Percentiles rank a stretch among this genome's conserved stretches.
Conservation (phyloP, 306 rosid species). For the Hylodesmum podocarpum region DNA sequence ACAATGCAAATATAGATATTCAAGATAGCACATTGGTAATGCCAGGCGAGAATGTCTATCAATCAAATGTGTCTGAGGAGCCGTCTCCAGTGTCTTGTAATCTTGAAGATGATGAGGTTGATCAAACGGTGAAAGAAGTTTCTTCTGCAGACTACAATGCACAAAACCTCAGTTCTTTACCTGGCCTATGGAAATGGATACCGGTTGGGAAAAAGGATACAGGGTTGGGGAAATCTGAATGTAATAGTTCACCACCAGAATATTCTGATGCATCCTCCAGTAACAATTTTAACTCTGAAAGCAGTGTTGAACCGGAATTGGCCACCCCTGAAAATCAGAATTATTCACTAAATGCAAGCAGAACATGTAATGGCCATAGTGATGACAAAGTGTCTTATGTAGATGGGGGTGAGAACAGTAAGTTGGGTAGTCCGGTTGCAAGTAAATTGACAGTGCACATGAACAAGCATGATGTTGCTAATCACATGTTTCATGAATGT, state of each 20-base stretch:
- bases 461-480: constrained; percentile 33
- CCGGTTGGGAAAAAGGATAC: constrained; percentile 58
- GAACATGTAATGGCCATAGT: constrained; percentile 19
- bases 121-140: constrained; percentile 48
- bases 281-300: constrained; percentile 34
- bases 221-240: constrained; percentile 38
- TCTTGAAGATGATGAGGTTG: constrained; percentile 41
- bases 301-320: constrained; percentile 32
- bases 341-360: constrained; percentile 29
- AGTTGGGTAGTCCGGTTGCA: constrained; percentile 19
- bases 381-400: constrained; percentile 18
- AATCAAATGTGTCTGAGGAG: constrained; percentile 40
- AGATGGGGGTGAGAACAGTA: constrained; percentile 29
- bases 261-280: constrained; percentile 39
- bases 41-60: constrained; percentile 29
- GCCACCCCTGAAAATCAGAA: constrained; percentile 37
- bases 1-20: constrained; percentile 36
- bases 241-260: constrained; percentile 42
- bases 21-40: constrained; percentile 37
- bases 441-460: constrained; percentile 20
- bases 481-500: constrained; percentile 26
- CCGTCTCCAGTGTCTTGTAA: constrained; percentile 42
- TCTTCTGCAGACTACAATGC: constrained; percentile 43
- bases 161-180: constrained; percentile 46
- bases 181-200: constrained; percentile 69